Evolutionary conservation across 2,329 filamentous ascomycete genomes (phyloP).

Genomic region (Apiospora phragmitis): DNA sequence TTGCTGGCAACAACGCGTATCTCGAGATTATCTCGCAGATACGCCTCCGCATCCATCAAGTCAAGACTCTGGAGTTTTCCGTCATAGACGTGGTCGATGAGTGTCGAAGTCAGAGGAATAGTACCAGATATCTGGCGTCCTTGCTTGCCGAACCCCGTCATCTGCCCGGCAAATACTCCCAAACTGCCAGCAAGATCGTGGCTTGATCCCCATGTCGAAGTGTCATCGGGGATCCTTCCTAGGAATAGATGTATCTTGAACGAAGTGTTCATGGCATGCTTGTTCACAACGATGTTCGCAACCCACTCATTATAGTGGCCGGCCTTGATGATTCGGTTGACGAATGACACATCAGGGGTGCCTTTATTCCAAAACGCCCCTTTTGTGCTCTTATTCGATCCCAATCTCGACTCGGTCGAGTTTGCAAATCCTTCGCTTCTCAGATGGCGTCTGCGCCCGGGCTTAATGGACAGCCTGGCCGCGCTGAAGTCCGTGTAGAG

Average conservation of each 20-base stretch:
- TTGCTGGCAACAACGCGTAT: constrained; percentile 31
- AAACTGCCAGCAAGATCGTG: constrained; percentile 62
- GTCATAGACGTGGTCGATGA: constrained; percentile 43
- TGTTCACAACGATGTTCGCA: constrained; percentile 63
- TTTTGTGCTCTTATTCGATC: not conserved
- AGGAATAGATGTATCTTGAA: constrained; percentile 71
- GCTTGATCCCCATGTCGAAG: constrained; percentile 50
- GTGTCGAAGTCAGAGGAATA: constrained; percentile 50
- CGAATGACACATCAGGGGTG: not conserved
- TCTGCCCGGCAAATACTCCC: constrained; percentile 49
- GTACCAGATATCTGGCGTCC: constrained; percentile 44
- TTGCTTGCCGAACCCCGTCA: constrained; percentile 17
- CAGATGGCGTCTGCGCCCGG: not conserved
- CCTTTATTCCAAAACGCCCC: not conserved
- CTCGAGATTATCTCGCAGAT: constrained; percentile 40
- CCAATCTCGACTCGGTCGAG: not conserved
- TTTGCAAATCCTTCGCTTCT: not conserved
- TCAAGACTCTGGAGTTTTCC: constrained; percentile 40
- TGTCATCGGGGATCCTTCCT: constrained; percentile 47
- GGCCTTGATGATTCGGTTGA: constrained; percentile 6
- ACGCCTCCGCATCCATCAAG: constrained; percentile 38
- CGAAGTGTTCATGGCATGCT: constrained; percentile 59
- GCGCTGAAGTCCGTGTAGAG: constrained; percentile 31
- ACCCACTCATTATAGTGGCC: constrained; percentile 62
- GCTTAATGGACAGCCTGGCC: not conserved